phyloP scores from a whole-genome alignment of 1,139 yeast species.

The Hyphopichia wangnamkhiaoensis region DNA sequence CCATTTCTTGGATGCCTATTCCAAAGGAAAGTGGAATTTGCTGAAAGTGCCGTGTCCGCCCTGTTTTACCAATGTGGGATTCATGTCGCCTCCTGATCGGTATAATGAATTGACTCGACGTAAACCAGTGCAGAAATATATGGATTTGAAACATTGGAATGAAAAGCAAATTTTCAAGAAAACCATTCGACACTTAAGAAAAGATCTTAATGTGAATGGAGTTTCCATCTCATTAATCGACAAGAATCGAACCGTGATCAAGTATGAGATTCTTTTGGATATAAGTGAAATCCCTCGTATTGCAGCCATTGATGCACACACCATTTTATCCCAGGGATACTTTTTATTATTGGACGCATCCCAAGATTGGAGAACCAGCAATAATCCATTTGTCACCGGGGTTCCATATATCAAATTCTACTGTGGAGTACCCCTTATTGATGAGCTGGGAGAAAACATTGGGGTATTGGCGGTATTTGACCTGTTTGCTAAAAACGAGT shows the following conservation, averaged over 20 bases:
- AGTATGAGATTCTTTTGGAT: conserved; percentile 48
- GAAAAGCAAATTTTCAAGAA: conserved; percentile 39
- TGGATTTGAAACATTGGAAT: conserved; percentile 53
- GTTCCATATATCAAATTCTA: conserved; percentile 61
- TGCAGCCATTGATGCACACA: conserved; percentile 66
- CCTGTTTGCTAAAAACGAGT: conserved; percentile 38
- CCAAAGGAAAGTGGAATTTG: conserved; percentile 58
- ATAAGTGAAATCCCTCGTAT: conserved; percentile 52
- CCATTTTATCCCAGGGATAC: conserved; percentile 56
- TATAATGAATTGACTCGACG: conserved; percentile 45
- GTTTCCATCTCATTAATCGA: conserved; percentile 61
- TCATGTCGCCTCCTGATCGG: conserved; percentile 62
- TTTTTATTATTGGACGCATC: conserved; percentile 60
- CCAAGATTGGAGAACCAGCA: conserved; percentile 64
- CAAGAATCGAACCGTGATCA: conserved; percentile 46
- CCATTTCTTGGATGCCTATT: conserved; percentile 63
- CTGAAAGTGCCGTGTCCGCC: conserved; percentile 58
- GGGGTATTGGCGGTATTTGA: conserved; percentile 69
- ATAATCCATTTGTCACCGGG: conserved; percentile 64
- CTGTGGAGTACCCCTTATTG: conserved; percentile 59
- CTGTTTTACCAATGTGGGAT: conserved; percentile 46
- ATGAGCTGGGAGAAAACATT: conserved; percentile 41
- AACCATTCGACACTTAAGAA: conserved; percentile 34
- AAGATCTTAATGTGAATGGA: conserved; percentile 47
- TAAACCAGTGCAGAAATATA: conserved; percentile 42